Evolutionary conservation across 352 stramenopile species (phyloP).

Genomic region (Stephanocyclus meneghinianus): DNA sequence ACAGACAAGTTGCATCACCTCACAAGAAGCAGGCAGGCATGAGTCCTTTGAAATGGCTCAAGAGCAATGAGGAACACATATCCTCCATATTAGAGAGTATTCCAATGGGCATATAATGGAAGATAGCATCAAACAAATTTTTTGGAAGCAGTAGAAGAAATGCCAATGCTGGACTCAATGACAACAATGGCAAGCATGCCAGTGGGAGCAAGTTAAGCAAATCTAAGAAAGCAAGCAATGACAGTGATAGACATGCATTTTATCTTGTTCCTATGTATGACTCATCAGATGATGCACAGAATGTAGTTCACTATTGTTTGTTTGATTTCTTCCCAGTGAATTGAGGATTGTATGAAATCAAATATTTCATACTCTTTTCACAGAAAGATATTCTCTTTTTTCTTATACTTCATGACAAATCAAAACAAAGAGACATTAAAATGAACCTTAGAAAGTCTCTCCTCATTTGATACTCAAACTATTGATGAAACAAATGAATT

Average conservation of each 20-base stretch:
- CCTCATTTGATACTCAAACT: too few relatives aligned
- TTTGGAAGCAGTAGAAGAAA: conserved; percentile 60
- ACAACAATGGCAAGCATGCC: conserved; percentile 25
- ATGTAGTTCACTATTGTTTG: conserved; percentile 46
- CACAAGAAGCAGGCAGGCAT: conserved; percentile 27
- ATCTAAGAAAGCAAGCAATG: conserved; percentile 31
- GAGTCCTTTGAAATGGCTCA: conserved; percentile 39
- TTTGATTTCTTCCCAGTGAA: conserved; percentile 58
- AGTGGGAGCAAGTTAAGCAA: conserved; percentile 25
- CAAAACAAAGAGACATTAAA: too few relatives aligned
- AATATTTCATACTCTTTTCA: too few relatives aligned
- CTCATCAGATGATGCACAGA: conserved; percentile 29
- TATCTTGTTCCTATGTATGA: conserved; percentile 57
- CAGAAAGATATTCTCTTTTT: too few relatives aligned
- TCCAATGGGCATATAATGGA: conserved; percentile 57
- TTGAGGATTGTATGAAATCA: not conserved
- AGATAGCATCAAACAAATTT: conserved; percentile 60
- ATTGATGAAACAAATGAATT: too few relatives aligned
- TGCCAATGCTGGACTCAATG: conserved; percentile 29
- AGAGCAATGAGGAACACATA: conserved; percentile 32
- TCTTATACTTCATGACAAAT: too few relatives aligned
- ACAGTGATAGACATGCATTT: conserved; percentile 41
- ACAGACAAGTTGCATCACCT: conserved; percentile 13
- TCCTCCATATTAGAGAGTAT: conserved; percentile 60
- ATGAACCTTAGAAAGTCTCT: too few relatives aligned